These are phyloP conservation scores for Wallacemonas sp. DNA, from an alignment of 208 protist species.

Conservation along the genomic window DNA sequence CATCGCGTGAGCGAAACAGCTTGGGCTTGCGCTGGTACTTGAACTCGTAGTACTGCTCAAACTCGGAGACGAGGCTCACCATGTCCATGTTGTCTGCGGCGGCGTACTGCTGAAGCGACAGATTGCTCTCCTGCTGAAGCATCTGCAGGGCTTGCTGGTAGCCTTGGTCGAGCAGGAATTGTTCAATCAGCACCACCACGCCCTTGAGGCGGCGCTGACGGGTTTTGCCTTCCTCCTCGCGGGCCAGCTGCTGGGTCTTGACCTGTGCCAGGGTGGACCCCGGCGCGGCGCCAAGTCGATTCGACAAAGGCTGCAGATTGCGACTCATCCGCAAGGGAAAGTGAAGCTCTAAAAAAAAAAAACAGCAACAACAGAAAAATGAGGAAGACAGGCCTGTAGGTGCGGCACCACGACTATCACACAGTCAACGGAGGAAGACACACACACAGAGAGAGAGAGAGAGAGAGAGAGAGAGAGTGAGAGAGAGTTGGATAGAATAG, in stretches of 20 bases:
- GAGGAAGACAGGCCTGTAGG: neutral
- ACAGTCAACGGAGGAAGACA: too few relatives aligned
- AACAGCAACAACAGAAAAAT: neutral
- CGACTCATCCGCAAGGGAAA: conserved; percentile 14
- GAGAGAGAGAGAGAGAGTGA: too few relatives aligned
- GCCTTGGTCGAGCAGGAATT: conserved; percentile 88
- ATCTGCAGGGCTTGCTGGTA: conserved; percentile 70
- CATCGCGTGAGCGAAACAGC: conserved; percentile 62
- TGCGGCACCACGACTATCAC: too few relatives aligned
- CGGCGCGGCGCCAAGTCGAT: conserved; percentile 50
- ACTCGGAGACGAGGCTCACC: conserved; percentile 74
- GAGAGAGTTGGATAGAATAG: too few relatives aligned
- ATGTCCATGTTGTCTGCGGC: conserved; percentile 92
- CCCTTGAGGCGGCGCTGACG: conserved; percentile 76
- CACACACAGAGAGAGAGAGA: too few relatives aligned
- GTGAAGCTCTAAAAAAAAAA: neutral
- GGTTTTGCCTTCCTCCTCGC: conserved; percentile 81
- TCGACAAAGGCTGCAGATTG: conserved; percentile 72
- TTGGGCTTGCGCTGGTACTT: conserved; percentile 83
- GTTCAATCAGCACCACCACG: conserved; percentile 73
- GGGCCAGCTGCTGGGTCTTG: conserved; percentile 81
- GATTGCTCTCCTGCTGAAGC: conserved; percentile 81
- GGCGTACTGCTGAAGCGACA: conserved; percentile 70
- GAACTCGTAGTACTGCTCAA: conserved; percentile 90
- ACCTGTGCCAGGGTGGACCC: conserved; percentile 74